A percentile compares a stretch with the other conserved stretches of the same genome.
Evolutionary conservation across 495 filamentous ascomycete genomes (phyloP).

Genomic region (Xylaria intraflava): DNA sequence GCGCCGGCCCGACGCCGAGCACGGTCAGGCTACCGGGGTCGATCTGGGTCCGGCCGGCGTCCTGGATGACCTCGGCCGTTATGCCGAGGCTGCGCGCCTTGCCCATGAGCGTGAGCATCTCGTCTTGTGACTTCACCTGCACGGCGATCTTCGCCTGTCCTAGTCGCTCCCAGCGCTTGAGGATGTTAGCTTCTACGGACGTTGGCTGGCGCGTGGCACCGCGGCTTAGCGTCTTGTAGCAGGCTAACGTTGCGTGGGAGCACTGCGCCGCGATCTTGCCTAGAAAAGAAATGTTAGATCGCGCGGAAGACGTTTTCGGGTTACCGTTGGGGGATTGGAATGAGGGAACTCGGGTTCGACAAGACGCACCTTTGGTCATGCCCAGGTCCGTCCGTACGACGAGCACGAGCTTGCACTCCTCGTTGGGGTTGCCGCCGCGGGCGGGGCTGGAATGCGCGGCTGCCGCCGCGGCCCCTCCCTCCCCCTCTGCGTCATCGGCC

Average conservation of each 20-base stretch:
- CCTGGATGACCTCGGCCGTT: conserved; percentile 79
- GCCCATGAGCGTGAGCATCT: conserved; percentile 67
- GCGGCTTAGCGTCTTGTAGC: conserved; percentile 77
- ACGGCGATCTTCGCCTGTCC: conserved; percentile 93
- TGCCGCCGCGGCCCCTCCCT: conserved; percentile 6
- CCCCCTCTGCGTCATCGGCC: conserved; percentile 1
- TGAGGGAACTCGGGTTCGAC: too few species aligned
- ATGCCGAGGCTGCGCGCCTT: conserved; percentile 77
- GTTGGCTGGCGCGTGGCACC: conserved; percentile 40
- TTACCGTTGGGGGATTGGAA: neutral
- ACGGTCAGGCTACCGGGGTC: conserved; percentile 87
- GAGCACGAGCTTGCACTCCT: conserved; percentile 91
- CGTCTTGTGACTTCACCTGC: conserved; percentile 77
- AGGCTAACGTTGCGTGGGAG: conserved; percentile 92
- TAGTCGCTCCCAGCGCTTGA: conserved; percentile 72
- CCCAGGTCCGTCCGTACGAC: conserved; percentile 89
- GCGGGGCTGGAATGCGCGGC: conserved; percentile 2
- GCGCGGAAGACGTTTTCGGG: neutral
- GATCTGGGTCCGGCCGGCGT: conserved; percentile 97
- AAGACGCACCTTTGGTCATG: conserved; percentile 80
- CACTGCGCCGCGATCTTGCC: conserved; percentile 97
- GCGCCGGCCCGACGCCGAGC: conserved; percentile 80
- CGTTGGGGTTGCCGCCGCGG: conserved; percentile 45
- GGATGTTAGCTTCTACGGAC: conserved; percentile 52
- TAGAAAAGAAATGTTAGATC: conserved; percentile 25